phyloP scores from a whole-genome alignment of 2,329 filamentous ascomycete species.

The Cordyceps farinosa region DNA sequence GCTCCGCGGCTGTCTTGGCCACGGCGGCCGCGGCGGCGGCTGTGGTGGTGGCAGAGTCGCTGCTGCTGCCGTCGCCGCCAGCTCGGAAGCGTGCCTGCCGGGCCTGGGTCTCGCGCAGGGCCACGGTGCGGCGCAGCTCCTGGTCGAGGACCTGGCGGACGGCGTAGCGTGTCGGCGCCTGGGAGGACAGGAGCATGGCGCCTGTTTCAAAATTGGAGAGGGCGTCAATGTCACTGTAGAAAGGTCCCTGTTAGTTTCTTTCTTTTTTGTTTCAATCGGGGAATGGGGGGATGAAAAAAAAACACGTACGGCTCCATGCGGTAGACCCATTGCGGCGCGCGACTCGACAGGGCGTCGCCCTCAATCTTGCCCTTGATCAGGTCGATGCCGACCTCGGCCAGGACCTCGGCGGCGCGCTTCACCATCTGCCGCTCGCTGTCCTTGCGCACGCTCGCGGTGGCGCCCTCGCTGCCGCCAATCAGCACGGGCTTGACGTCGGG shows the following conservation, averaged over 20 bases:
- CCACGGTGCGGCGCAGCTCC: conserved; percentile 73
- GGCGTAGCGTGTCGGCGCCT: conserved; percentile 80
- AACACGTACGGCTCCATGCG: conserved; percentile 82
- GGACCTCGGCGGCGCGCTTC: conserved; percentile 71
- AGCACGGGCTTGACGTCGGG: conserved; percentile 91
- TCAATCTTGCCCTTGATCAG: conserved; percentile 82
- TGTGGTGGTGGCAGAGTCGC: conserved; percentile 6
- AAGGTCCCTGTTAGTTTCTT: neutral
- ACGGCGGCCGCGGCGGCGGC: too few species aligned
- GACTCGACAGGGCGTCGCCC: conserved; percentile 54
- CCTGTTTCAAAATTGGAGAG: conserved; percentile 72
- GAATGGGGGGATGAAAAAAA: neutral
- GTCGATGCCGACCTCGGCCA: conserved; percentile 76
- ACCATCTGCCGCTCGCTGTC: conserved; percentile 82
- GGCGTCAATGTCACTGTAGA: conserved; percentile 65
- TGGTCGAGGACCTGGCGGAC: conserved; percentile 91
- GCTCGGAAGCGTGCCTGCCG: conserved; percentile 62
- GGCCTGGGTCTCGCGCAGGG: conserved; percentile 61
- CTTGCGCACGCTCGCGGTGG: conserved; percentile 81
- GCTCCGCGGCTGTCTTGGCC: conserved; percentile 36
- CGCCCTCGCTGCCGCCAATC: conserved; percentile 63
- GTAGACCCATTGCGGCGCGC: conserved; percentile 74
- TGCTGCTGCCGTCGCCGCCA: conserved; percentile 24
- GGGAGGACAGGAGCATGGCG: conserved; percentile 51
- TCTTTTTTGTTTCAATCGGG: conserved; percentile 17